Conservation (phyloP, 2,329 filamentous ascomycete genomes). For the Ophiostoma piceae region DNA sequence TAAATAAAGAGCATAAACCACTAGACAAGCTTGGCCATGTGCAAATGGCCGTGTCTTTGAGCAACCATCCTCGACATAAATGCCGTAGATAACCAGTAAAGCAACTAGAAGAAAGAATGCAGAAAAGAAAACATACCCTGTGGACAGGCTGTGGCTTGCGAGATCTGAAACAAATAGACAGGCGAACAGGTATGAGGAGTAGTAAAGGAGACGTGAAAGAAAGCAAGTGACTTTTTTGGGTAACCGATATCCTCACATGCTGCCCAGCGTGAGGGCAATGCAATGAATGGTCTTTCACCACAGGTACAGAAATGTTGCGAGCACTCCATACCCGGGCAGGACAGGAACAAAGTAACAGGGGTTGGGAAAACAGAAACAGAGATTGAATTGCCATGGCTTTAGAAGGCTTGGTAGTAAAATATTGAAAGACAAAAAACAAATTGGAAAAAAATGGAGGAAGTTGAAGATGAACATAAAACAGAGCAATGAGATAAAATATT, state of each 20-base stretch:
- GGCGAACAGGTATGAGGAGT: neutral
- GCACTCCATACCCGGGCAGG: neutral
- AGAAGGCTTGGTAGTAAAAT: neutral
- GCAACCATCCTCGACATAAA: neutral
- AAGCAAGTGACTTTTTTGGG: slow-evolving; percentile 6
- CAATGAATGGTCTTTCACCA: neutral
- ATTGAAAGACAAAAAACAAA: neutral
- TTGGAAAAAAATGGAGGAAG: neutral
- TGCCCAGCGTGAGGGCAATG: neutral
- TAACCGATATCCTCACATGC: neutral
- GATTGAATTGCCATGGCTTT: neutral
- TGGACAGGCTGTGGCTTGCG: neutral
- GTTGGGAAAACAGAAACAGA: neutral
- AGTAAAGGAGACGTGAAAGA: neutral
- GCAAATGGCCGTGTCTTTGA: neutral
- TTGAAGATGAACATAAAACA: neutral
- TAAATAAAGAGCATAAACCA: neutral
- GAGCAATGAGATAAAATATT: neutral
- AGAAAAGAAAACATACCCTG: slow-evolving; percentile 21
- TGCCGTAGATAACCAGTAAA: neutral
- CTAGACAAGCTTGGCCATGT: neutral
- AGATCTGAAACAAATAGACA: slow-evolving; percentile 9
- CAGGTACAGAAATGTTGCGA: neutral
- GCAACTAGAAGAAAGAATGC: slow-evolving; percentile 18
- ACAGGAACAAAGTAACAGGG: neutral